Base-by-base conservation (phyloP, 2,329 filamentous ascomycete genomes). In the Penicillium olsonii region DNA sequence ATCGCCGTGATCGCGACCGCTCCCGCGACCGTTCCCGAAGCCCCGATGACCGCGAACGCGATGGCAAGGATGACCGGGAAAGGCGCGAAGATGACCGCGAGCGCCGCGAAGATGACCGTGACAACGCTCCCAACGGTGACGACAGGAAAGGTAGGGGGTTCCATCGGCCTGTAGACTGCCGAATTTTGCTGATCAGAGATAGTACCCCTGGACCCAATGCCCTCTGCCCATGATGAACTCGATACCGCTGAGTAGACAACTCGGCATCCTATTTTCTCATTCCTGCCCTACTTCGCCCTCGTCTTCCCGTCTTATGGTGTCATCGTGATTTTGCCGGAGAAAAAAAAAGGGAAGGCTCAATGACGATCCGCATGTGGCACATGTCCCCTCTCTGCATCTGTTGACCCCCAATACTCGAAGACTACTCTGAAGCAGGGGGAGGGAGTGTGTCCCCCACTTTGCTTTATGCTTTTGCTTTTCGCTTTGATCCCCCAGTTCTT, bases 191-290 rank as follows among this genome's bases (percentile, higher is more conserved):
- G 34, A 50, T 24, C 26, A 29, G n/a, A 14, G 17, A 17, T 62
- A 74, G 75, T 73, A 61, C 70, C 82, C 68, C 76, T 87, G 64
- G 90, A 95, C 61, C 90, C 88, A 64, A 87, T 90, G 60, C 84
- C 89, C 56, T 86, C 89, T 56, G 87, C 85, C 63, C 90, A 96
- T 67, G 94, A 99, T 71, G 94, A 99, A 68, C 83, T 97, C 69
- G 94, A 99, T 72, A 92, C 94, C 68, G 92, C 92, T 66, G 94
- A 97, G 76, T 85, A 79, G 71, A 67, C 57, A 45, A 55, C 50
- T 61, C 57, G 51, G 56, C 53, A 41, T 38, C 35, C 48, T 49
- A 50, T 51, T 43, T 24, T 24, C 31, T 38, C 42, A 24, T 31
- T 18, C 24, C 37, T 33, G 37, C 50, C 37, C 29, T 37, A 31